phyloP scores from a whole-genome alignment of 1,284 basidiomycete genomes.

The Rhodofomes roseus region DNA sequence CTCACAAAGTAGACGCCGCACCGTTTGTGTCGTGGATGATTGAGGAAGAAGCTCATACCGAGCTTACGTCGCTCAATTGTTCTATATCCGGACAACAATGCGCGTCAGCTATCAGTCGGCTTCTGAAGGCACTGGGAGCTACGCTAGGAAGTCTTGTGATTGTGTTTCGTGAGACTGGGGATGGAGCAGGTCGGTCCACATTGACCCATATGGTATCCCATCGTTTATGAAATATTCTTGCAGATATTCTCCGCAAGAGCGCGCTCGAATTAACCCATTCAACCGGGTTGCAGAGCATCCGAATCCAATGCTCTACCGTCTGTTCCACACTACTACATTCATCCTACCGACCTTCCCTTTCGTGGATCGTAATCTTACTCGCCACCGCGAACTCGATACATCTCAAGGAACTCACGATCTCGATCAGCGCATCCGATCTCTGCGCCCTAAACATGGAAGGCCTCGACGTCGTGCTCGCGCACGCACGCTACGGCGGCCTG shows the following conservation, averaged over 20 bases:
- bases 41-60: slow-evolving; percentile 4
- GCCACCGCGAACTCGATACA: slow-evolving; percentile 15
- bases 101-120: slow-evolving; percentile 15
- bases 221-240: not conserved
- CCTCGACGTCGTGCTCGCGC: slow-evolving; percentile 20
- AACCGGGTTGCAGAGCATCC: slow-evolving; percentile 15
- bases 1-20: slow-evolving; percentile 17
- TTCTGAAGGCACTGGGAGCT: slow-evolving; percentile 17
- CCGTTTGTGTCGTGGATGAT: slow-evolving; percentile 20
- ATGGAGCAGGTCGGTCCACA: slow-evolving; percentile 19
- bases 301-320: slow-evolving; percentile 12
- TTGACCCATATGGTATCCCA: not conserved
- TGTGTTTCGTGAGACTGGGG: slow-evolving; percentile 18
- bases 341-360: slow-evolving; percentile 17
- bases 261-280: slow-evolving; percentile 14
- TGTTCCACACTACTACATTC: not conserved
- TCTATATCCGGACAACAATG: slow-evolving; percentile 15
- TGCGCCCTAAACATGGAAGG: slow-evolving; percentile 20
- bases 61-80: slow-evolving; percentile 15
- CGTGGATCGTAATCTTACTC: slow-evolving; percentile 24
- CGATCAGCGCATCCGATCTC: slow-evolving; percentile 12
- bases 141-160: slow-evolving; percentile 14
- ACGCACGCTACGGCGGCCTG: slow-evolving; percentile 11
- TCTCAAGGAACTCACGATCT: slow-evolving; percentile 14
- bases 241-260: slow-evolving; percentile 17